These are phyloP conservation scores for Xylaria cubensis DNA, from an alignment of 495 filamentous ascomycete genomes.

Conservation along the genomic window DNA sequence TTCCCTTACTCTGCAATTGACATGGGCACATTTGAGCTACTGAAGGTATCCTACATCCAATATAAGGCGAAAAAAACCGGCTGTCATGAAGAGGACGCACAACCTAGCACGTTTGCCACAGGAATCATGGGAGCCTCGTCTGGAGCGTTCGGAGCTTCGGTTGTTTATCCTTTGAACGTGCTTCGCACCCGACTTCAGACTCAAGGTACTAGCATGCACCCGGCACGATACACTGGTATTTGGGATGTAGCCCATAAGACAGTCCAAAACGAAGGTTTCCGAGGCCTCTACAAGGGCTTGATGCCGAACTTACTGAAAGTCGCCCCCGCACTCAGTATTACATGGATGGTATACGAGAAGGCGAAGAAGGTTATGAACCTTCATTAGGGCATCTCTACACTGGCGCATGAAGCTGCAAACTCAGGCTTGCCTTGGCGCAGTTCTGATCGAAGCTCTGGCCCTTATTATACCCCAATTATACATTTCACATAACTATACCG, in stretches of 20 bases:
- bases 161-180: conserved; percentile 95
- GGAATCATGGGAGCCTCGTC: conserved; percentile 86
- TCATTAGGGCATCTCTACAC: conserved; percentile 48
- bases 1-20: conserved; percentile 98
- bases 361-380: conserved; percentile 80
- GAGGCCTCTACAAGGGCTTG: conserved; percentile 91
- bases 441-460: not conserved
- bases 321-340: conserved; percentile 94
- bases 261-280: conserved; percentile 78
- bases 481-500: conserved; percentile 6
- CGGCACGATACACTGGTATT: conserved; percentile 86
- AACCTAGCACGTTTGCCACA: conserved; percentile 76
- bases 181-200: conserved; percentile 92
- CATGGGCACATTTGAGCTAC: conserved; percentile 90
- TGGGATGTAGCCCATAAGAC: conserved; percentile 85
- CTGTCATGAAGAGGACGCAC: conserved; percentile 82
- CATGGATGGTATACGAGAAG: conserved; percentile 98
- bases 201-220: conserved; percentile 91
- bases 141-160: conserved; percentile 89
- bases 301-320: conserved; percentile 98
- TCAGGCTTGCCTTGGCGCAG: not conserved
- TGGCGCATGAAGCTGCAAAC: no score
- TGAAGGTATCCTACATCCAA: conserved; percentile 75
- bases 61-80: conserved; percentile 72
- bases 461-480: not conserved